A percentile compares a stretch with the other conserved stretches of the same genome.
phyloP scores from a whole-genome alignment of 176 grass and related monocot species.

The Zoysia japonica region DNA sequence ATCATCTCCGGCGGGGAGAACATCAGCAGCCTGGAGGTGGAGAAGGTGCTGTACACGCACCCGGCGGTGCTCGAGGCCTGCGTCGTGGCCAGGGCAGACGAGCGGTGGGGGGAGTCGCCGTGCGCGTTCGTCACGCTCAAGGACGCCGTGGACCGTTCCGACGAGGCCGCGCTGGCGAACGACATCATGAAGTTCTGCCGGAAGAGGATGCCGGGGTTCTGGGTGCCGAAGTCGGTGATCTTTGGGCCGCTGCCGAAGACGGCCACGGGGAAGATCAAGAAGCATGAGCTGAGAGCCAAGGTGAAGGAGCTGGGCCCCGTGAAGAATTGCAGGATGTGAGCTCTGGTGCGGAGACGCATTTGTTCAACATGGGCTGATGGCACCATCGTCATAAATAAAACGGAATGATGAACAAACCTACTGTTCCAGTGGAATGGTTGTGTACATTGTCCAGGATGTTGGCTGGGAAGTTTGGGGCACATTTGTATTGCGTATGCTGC shows the following conservation, averaged over 20 bases:
- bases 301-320: conserved; percentile 80
- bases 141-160: conserved; percentile 45
- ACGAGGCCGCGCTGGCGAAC: conserved; percentile 49
- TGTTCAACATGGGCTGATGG: background rate
- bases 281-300: conserved; percentile 76
- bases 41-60: conserved; percentile 68
- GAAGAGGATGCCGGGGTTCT: conserved; percentile 83
- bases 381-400: background rate
- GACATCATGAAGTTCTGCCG: conserved; percentile 80
- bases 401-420: background rate
- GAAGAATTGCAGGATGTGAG: conserved; percentile 81
- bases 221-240: conserved; percentile 88
- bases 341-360: background rate
- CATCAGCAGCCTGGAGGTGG: conserved; percentile 95
- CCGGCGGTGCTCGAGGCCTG: conserved; percentile 73
- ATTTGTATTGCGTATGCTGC: no score
- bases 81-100: conserved; percentile 77
- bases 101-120: conserved; percentile 89
- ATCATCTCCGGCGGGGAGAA: conserved; percentile 98
- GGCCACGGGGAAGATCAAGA: conserved; percentile 84
- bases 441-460: no score
- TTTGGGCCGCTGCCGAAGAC: conserved; percentile 90
- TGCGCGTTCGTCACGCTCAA: conserved; percentile 81
- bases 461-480: no score
- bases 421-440: background rate